Conservation (phyloP, 257 asterid species). For the Euphrasia confusa region DNA sequence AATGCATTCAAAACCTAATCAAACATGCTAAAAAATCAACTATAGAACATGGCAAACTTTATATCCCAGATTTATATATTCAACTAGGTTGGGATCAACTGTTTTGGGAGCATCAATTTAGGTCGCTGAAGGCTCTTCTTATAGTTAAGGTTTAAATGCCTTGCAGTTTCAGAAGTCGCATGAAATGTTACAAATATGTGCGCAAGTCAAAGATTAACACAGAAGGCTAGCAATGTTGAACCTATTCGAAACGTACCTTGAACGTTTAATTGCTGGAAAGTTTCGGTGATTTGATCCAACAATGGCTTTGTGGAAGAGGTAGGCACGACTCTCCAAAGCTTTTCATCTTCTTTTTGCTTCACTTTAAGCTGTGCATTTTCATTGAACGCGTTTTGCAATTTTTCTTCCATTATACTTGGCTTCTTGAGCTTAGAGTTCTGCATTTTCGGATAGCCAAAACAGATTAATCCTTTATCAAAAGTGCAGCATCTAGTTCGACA, state of each 20-base stretch:
- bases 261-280: slow-evolving; percentile 61
- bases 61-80: neutral
- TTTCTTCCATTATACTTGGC: slow-evolving; percentile 65
- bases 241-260: slow-evolving; percentile 31
- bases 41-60: neutral
- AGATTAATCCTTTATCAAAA: slow-evolving; percentile 22
- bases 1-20: neutral
- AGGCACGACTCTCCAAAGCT: slow-evolving; percentile 87
- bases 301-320: slow-evolving; percentile 68
- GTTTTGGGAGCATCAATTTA: slow-evolving; percentile 57
- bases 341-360: slow-evolving; percentile 90
- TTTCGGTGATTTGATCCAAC: slow-evolving; percentile 79
- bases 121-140: neutral
- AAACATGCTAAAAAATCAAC: neutral
- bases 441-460: slow-evolving; percentile 26
- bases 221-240: slow-evolving; percentile 34
- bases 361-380: slow-evolving; percentile 83
- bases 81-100: neutral
- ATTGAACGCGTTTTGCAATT: slow-evolving; percentile 75
- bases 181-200: no score
- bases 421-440: slow-evolving; percentile 87
- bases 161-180: no score
- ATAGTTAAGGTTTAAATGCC: no score
- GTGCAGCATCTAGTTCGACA: neutral
- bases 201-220: no score